Conservation (phyloP, 495 filamentous ascomycete genomes). For the Podospora bellae-mahoneyi region DNA sequence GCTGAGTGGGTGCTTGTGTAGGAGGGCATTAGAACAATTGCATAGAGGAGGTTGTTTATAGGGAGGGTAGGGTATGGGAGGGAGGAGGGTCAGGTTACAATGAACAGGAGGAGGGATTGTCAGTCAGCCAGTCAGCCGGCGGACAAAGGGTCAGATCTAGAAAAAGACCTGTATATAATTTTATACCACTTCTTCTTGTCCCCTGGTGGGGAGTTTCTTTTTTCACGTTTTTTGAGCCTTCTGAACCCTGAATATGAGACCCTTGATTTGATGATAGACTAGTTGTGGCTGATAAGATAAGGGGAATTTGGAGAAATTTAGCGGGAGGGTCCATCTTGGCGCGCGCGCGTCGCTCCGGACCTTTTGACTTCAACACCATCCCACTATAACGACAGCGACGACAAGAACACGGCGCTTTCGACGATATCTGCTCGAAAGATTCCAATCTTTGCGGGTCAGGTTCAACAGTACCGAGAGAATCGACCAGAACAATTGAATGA, state of each 20-base stretch:
- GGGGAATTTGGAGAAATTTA: slow-evolving; percentile 15
- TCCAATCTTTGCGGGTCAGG: slow-evolving; percentile 1
- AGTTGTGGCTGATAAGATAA: slow-evolving; percentile 17
- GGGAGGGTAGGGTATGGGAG: not conserved
- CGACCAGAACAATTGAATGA: slow-evolving; percentile 30
- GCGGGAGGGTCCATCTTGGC: slow-evolving; percentile 15
- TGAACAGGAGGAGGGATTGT: not conserved
- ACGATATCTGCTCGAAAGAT: not conserved
- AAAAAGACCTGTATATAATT: slow-evolving; percentile 3
- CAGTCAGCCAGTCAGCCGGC: no score
- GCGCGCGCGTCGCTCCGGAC: not conserved
- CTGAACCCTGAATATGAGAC: not conserved
- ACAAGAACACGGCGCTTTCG: not conserved
- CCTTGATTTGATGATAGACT: not conserved
- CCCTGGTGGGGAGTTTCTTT: not conserved
- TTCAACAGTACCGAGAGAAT: slow-evolving; percentile 6
- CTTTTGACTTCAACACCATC: not conserved
- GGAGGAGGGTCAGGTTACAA: not conserved
- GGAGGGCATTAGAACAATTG: not conserved
- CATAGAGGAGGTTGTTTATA: not conserved
- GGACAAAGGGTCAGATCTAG: slow-evolving; percentile 1
- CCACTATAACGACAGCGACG: not conserved
- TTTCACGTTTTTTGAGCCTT: not conserved
- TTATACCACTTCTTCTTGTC: slow-evolving; percentile 7
- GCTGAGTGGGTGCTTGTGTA: slow-evolving; percentile 82